Evolutionary conservation across 2,329 filamentous ascomycete species (phyloP), one percentile per base, ranked within the genome.

Genomic region (Scedosporium aurantiacum): DNA sequence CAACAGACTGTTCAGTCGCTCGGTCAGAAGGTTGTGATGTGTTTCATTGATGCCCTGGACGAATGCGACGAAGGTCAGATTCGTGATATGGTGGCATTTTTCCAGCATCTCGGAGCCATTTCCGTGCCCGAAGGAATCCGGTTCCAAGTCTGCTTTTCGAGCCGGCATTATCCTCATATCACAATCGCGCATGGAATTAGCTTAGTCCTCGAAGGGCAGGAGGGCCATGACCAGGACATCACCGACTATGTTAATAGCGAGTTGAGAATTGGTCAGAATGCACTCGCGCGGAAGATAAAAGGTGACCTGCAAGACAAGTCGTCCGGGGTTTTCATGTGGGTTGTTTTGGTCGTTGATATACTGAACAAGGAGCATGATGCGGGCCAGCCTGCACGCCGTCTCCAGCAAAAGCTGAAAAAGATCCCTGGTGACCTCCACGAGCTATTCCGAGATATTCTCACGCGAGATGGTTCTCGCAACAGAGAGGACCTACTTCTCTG

Each of bases 161-260:
- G 78, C 57, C 70, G 80, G 0, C 76, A 79, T 41, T 81, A 80
- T 21, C 79, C 79, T 0, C 61, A 75, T 5, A 74, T 82, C 23
- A 69, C 60, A 0, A 66, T 76, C 1, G 18, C 27, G 3, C 67
- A 65, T 0, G 71, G 72, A 4, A 4, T 58, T 16, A 16, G 14
- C 7, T 21, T 40, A 16, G 18, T 25, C 7, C 32, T 58, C 12
- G 56, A 58, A 16, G 18, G 14, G 0, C 28, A 41, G 41, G 32
- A 18, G 8, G 56, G 40, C 10, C 56, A 58, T 37, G 8, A 23
- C 28, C 10, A 58, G 16, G 56, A 58, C n/a, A 40, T 58, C 28
- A 8, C n/a, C 2, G 14, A 14, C 10, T 58, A 58, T 25, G 41
- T 58, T 21, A 3, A 58, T 5, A 37, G 12, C n/a, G 7, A 18